phyloP scores from a whole-genome alignment of 2,329 filamentous ascomycete species.

The Venturia effusa region DNA sequence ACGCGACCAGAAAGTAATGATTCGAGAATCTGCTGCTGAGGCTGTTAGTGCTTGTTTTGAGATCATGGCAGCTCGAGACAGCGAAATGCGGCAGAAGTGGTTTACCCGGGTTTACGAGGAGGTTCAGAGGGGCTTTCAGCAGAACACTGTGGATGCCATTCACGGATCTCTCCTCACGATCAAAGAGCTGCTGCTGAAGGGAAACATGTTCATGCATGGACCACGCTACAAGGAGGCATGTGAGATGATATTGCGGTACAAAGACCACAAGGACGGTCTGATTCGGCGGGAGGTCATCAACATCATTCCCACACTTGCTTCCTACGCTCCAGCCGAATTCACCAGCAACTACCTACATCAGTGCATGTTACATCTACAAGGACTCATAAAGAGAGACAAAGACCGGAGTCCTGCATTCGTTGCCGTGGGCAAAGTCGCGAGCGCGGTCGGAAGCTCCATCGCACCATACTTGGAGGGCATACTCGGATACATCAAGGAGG shows the following conservation, averaged over 20 bases:
- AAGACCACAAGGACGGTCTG: slow-evolving; percentile 80
- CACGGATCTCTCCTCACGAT: slow-evolving; percentile 91
- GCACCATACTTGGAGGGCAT: slow-evolving; percentile 92
- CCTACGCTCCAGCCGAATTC: slow-evolving; percentile 86
- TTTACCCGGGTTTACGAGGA: slow-evolving; percentile 87
- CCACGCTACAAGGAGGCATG: slow-evolving; percentile 78
- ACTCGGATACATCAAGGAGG: slow-evolving; percentile 85
- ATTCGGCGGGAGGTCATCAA: slow-evolving; percentile 84
- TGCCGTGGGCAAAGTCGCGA: slow-evolving; percentile 91
- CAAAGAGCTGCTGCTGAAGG: slow-evolving; percentile 85
- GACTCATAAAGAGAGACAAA: slow-evolving; percentile 79
- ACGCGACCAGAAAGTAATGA: slow-evolving; percentile 79
- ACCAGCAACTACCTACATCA: slow-evolving; percentile 78
- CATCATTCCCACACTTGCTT: slow-evolving; percentile 84
- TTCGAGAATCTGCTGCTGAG: slow-evolving; percentile 83
- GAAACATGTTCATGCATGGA: slow-evolving; percentile 98
- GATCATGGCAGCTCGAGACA: slow-evolving; percentile 88
- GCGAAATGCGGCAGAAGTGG: slow-evolving; percentile 75
- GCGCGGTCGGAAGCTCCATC: slow-evolving; percentile 91
- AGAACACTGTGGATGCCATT: slow-evolving; percentile 73
- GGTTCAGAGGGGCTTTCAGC: slow-evolving; percentile 64
- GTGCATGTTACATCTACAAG: slow-evolving; percentile 93
- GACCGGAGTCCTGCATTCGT: slow-evolving; percentile 90
- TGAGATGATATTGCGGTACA: slow-evolving; percentile 84
- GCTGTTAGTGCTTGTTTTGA: slow-evolving; percentile 92